These are phyloP conservation scores for Lippia alba DNA, from an alignment of 305 asterid species.

Conservation along the genomic window DNA sequence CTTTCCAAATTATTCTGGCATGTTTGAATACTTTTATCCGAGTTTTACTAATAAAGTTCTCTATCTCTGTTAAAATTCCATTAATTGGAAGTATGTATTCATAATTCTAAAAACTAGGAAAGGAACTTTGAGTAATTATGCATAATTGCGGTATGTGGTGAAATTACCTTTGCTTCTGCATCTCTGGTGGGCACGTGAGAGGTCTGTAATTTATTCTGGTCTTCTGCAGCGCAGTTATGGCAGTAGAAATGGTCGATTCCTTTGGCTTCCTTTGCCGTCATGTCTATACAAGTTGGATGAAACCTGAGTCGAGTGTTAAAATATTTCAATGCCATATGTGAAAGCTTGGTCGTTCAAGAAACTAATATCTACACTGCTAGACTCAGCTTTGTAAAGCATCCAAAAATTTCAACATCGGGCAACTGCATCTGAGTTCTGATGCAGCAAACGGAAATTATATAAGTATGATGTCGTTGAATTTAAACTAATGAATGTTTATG, in stretches of 20 bases:
- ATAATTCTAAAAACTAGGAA: not conserved
- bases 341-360: conserved; percentile 18
- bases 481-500: too few species aligned
- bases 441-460: too few species aligned
- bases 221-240: conserved; percentile 66
- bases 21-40: not conserved
- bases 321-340: conserved; percentile 20
- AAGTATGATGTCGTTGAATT: too few species aligned
- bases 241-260: conserved; percentile 72
- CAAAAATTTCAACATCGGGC: not conserved
- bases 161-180: conserved; percentile 69
- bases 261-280: conserved; percentile 76
- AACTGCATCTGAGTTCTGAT: not conserved
- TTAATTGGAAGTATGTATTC: too few species aligned
- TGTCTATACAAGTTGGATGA: conserved; percentile 80
- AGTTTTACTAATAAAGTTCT: too few species aligned
- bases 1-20: not conserved
- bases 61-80: not conserved
- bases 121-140: not conserved
- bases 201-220: conserved; percentile 58
- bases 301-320: conserved; percentile 59
- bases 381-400: not conserved
- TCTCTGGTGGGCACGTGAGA: conserved; percentile 64
- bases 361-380: not conserved
- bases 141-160: conserved; percentile 17